Base-by-base conservation (phyloP, 2,329 filamentous ascomycete species). In the Colletotrichum australisinense region DNA sequence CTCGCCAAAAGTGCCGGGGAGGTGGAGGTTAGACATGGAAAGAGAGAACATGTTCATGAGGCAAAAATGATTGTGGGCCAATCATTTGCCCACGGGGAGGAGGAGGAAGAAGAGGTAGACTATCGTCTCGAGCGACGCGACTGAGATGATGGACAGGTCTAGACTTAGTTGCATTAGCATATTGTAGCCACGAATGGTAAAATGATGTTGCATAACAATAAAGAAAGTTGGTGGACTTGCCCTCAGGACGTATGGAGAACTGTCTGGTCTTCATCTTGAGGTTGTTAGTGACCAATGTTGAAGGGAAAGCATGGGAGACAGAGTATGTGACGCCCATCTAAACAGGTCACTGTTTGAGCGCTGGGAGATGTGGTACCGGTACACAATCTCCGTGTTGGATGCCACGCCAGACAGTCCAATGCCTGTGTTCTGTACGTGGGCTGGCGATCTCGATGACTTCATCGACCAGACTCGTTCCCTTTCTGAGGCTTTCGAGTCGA, bases 41-140 rank as follows among this genome's bases (percentile, higher is more conserved):
- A 19, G n/a, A 26, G 6, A 60, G 9, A 60, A 16, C 55, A 60
- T 19, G 30, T 53, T 35, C 19, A n/a, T 22, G n/a, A 53, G 52
- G 19, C 7, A n/a, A 32, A 32, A 49, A 35, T 3, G 12, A 24
- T 22, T 57, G 24, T 57, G 57, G 30, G 28, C 64, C 57, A 68
- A 57, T 62, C 49, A 56, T 63, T 62, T 62, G 46, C 57, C 26
- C 69, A 71, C 49, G 57, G 26, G 42, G 16, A 42, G 30, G 30
- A 32, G 30, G 30, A 32, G 5, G 5, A 28, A 64, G 53, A 28
- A n/a, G 26, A 46, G 32, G 32, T 30, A 8, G 24, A 42, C 30
- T 24, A 28, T 9, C 11, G 46, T 5, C 32, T 22, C 8, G 16
- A 19, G 42, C 24, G 46, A 53, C 30, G 28, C 46, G 14, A 52